A percentile compares a stretch with the other conserved stretches of the same genome.
phyloP scores from a whole-genome alignment of 106 monocot species.

The Ottelia alismoides region DNA sequence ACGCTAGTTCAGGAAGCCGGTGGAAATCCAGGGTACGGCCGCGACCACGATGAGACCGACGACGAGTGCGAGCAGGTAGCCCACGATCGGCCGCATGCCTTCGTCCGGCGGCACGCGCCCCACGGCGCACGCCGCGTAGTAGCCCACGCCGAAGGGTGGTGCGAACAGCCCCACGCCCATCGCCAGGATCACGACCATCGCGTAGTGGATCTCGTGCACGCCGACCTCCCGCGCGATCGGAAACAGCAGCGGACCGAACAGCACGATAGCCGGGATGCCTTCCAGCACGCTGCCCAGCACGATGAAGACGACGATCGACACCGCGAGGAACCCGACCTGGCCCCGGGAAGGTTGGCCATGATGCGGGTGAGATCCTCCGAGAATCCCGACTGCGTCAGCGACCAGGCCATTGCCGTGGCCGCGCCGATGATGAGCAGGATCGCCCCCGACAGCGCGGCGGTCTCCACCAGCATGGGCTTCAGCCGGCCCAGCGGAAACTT shows the following conservation, averaged over 20 bases:
- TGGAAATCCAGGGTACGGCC: no score
- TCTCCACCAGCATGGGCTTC: neutral
- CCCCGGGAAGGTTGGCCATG: neutral
- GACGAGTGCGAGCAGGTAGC: no score
- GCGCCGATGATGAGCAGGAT: neutral
- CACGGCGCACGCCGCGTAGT: neutral
- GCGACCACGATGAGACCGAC: no score
- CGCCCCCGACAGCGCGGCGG: neutral
- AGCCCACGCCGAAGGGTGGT: neutral
- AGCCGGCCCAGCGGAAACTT: neutral
- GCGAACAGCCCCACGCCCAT: neutral
- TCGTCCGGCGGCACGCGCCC: neutral
- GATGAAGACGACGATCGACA: neutral
- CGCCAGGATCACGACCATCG: neutral
- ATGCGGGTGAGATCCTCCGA: neutral
- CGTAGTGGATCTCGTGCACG: neutral
- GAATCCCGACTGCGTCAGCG: neutral
- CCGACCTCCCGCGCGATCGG: neutral
- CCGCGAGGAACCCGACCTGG: neutral
- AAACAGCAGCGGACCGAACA: neutral
- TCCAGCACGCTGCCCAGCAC: neutral
- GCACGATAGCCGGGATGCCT: neutral
- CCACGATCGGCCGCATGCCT: no score
- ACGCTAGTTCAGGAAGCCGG: no score
- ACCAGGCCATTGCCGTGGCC: neutral